These are phyloP conservation scores for Sporothrix globosa DNA, from an alignment of 2,329 filamentous ascomycete species.

Conservation along the genomic window DNA sequence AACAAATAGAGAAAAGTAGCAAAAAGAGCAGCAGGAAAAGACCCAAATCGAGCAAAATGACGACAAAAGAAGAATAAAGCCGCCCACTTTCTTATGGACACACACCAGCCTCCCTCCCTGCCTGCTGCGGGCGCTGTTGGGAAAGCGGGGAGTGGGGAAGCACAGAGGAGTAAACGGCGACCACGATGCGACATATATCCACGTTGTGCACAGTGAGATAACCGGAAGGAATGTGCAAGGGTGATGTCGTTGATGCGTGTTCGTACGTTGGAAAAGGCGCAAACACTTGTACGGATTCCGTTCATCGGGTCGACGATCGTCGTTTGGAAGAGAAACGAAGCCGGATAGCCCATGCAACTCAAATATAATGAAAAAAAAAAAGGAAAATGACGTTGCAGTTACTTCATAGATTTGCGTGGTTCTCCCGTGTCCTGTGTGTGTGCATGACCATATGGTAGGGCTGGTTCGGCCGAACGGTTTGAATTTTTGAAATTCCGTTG, in stretches of 20 bases:
- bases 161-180: not conserved
- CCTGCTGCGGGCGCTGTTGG: not conserved
- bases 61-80: slow-evolving; percentile 24
- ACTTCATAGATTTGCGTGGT: not conserved
- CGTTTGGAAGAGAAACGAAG: not conserved
- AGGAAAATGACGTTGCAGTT: not conserved
- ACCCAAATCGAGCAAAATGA: slow-evolving; percentile 1
- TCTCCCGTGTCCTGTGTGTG: not conserved
- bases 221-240: not conserved
- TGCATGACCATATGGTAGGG: not conserved
- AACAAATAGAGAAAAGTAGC: too few relatives aligned
- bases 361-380: not conserved
- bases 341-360: too few relatives aligned
- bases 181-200: too few relatives aligned
- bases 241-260: slow-evolving; percentile 7
- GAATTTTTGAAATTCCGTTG: not conserved
- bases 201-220: slow-evolving; percentile 12
- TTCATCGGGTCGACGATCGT: slow-evolving; percentile 1
- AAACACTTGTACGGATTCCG: not conserved
- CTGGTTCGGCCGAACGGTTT: not conserved
- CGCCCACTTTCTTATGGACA: not conserved
- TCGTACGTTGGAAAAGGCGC: not conserved
- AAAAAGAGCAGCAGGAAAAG: not conserved
- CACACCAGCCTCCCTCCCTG: not conserved
- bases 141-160: not conserved